phyloP scores from a whole-genome alignment of 441 rosid genomes.

The Adansonia grandidieri region DNA sequence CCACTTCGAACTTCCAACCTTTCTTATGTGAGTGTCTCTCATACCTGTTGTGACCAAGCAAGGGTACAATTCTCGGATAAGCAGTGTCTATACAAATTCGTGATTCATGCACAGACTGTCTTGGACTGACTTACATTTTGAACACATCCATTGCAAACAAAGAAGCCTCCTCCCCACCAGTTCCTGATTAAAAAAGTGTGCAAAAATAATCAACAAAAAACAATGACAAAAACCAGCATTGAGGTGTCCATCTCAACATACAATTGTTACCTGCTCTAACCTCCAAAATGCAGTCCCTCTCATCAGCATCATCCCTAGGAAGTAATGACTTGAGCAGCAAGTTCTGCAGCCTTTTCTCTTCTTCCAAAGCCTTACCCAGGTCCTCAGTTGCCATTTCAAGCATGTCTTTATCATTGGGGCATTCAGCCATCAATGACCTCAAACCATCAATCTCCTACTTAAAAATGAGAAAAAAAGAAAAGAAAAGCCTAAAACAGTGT shows the following conservation, averaged over 20 bases:
- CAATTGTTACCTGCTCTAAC: slow-evolving; percentile 85
- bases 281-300: slow-evolving; percentile 92
- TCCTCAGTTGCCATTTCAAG: slow-evolving; percentile 79
- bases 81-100: slow-evolving; percentile 16
- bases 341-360: slow-evolving; percentile 73
- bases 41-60: slow-evolving; percentile 58
- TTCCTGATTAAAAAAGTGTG: slow-evolving; percentile 48
- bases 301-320: slow-evolving; percentile 96
- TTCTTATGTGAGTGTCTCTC: slow-evolving; percentile 90
- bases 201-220: neutral
- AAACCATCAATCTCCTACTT: slow-evolving; percentile 76
- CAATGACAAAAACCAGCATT: slow-evolving; percentile 5
- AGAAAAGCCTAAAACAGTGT: neutral
- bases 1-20: slow-evolving; percentile 88
- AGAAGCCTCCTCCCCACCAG: slow-evolving; percentile 98
- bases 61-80: slow-evolving; percentile 12
- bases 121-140: slow-evolving; percentile 64
- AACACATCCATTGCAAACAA: slow-evolving; percentile 93
- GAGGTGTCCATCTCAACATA: slow-evolving; percentile 9
- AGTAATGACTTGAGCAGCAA: slow-evolving; percentile 77
- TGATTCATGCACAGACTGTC: slow-evolving; percentile 11
- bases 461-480: slow-evolving; percentile 10
- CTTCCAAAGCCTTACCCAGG: slow-evolving; percentile 56
- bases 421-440: slow-evolving; percentile 68
- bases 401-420: slow-evolving; percentile 73